phyloP scores from a whole-genome alignment of 2,329 filamentous ascomycete species.

The Stachybotrys echinatus region DNA sequence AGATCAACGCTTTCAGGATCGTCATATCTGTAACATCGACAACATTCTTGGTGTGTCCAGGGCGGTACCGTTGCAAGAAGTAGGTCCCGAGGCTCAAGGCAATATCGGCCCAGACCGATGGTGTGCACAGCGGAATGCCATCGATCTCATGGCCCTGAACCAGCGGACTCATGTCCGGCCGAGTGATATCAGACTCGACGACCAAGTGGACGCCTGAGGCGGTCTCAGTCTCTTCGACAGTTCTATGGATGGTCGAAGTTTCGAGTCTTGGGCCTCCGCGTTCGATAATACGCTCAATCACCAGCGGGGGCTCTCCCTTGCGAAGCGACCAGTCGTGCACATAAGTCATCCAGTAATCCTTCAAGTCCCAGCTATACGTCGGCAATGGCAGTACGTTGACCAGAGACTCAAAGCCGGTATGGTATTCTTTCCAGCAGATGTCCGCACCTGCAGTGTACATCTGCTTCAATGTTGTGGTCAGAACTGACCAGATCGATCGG shows the following conservation, averaged over 20 bases:
- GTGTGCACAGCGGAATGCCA: constrained; percentile 48
- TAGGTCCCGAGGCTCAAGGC: constrained; percentile 61
- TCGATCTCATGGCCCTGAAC: constrained; percentile 65
- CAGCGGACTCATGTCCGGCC: constrained; percentile 54
- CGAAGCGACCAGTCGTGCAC: constrained; percentile 66
- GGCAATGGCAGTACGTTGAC: constrained; percentile 56
- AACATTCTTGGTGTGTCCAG: constrained; percentile 2
- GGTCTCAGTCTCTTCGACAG: constrained; percentile 5
- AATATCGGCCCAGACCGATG: constrained; percentile 54
- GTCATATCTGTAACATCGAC: constrained; percentile 41
- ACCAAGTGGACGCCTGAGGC: constrained; percentile 42
- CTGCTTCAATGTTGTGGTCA: constrained; percentile 50
- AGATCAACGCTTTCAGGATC: constrained; percentile 16
- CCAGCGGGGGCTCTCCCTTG: constrained; percentile 46
- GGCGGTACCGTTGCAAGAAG: constrained; percentile 1
- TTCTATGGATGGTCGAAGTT: constrained; percentile 9
- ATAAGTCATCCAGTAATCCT: constrained; percentile 64
- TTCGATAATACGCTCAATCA: neutral
- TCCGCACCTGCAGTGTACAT: constrained; percentile 57
- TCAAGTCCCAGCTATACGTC: constrained; percentile 66
- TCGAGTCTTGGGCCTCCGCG: constrained; percentile 48
- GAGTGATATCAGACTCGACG: constrained; percentile 61
- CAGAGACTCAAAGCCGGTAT: constrained; percentile 39
- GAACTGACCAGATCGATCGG: constrained; percentile 59
- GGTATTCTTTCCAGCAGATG: constrained; percentile 65